phyloP scores from a whole-genome alignment of 2,329 filamentous ascomycete genomes.

The Fusarium continuum region DNA sequence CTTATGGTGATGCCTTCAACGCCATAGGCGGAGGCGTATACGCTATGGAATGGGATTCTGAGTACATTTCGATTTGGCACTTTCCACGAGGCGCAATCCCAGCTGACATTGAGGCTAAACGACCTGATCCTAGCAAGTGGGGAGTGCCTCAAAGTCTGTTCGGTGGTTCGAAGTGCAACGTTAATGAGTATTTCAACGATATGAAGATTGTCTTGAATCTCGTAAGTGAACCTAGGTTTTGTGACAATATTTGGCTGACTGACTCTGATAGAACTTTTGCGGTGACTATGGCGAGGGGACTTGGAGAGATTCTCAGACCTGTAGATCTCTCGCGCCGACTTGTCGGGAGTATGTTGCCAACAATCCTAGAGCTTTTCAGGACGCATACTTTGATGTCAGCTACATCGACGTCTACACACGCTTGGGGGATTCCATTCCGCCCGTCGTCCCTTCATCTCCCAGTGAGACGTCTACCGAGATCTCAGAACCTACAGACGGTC shows the following conservation, averaged over 20 bases:
- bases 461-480: background rate
- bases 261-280: conserved; percentile 68
- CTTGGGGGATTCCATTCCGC: conserved; percentile 6
- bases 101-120: conserved; percentile 65
- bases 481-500: background rate
- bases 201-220: conserved; percentile 80
- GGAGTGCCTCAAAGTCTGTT: conserved; percentile 75
- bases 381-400: conserved; percentile 62
- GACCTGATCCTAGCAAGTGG: conserved; percentile 73
- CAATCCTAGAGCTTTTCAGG: conserved; percentile 55
- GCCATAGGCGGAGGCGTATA: conserved; percentile 72
- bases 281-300: conserved; percentile 73
- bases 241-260: background rate
- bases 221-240: conserved; percentile 42
- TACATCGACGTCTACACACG: conserved; percentile 60
- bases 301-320: conserved; percentile 54
- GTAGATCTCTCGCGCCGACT: conserved; percentile 52
- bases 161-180: conserved; percentile 70
- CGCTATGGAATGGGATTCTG: conserved; percentile 74
- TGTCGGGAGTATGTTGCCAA: conserved; percentile 58
- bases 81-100: conserved; percentile 75
- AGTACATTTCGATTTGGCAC: conserved; percentile 78
- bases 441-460: conserved; percentile 6
- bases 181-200: conserved; percentile 70
- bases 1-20: conserved; percentile 74